Evolutionary conservation across 441 rosid species (phyloP).

Genomic region (Capsella rubella): DNA sequence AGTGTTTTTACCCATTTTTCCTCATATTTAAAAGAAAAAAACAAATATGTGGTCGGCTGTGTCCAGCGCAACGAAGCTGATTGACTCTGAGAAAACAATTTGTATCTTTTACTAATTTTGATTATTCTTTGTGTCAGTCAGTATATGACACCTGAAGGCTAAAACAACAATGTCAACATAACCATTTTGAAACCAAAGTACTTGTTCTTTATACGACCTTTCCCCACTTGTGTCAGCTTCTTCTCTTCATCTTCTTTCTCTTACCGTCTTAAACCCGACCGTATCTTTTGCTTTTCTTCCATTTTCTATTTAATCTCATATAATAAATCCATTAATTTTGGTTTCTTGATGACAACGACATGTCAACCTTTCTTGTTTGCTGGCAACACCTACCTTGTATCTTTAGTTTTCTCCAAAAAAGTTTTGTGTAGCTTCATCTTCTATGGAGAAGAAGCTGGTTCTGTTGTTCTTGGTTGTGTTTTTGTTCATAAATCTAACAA

Average conservation of each 20-base stretch:
- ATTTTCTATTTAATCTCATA: neutral
- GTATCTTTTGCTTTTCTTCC: neutral
- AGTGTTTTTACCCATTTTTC: no score
- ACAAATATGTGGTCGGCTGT: neutral
- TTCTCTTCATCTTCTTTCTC: neutral
- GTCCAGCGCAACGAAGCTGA: neutral
- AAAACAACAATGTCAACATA: no score
- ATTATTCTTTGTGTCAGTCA: neutral
- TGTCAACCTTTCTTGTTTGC: neutral
- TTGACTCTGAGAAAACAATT: neutral
- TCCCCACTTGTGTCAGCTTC: neutral
- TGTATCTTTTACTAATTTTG: neutral
- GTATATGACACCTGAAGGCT: no score
- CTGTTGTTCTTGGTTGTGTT: neutral
- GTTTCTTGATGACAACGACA: neutral
- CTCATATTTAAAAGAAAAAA: no score
- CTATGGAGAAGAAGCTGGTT: neutral
- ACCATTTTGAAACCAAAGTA: neutral
- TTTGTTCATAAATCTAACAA: neutral
- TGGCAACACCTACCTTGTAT: constrained; percentile 9
- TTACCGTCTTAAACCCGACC: neutral
- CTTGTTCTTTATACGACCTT: neutral
- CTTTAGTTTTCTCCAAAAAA: neutral
- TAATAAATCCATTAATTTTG: neutral
- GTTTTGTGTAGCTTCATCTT: neutral